phyloP scores from a whole-genome alignment of 192 early-diverging fungal genomes.

The Haplosporangium gracile region DNA sequence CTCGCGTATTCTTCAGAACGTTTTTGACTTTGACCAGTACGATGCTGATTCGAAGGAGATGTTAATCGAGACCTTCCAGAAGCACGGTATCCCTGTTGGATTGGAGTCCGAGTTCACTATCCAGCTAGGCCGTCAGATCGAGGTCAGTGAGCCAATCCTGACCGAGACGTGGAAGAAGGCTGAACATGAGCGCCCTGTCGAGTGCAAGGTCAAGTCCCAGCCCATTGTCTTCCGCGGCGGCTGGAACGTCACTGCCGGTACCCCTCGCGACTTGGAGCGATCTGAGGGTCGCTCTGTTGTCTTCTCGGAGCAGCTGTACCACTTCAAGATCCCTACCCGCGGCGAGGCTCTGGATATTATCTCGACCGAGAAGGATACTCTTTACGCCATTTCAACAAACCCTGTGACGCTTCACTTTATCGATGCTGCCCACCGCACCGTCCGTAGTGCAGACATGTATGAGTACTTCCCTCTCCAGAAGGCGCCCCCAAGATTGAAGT shows the following conservation, averaged over 20 bases:
- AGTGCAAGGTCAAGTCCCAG: conserved; percentile 35
- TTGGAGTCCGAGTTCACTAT: conserved; percentile 77
- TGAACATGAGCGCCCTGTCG: background rate
- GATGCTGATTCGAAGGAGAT: conserved; percentile 75
- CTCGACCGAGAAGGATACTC: conserved; percentile 60
- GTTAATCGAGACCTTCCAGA: conserved; percentile 77
- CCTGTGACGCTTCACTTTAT: conserved; percentile 72
- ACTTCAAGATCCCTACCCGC: conserved; percentile 73
- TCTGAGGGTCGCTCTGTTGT: conserved; percentile 67
- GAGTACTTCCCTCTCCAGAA: conserved; percentile 78
- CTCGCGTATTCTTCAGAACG: conserved; percentile 78
- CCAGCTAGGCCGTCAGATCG: conserved; percentile 64
- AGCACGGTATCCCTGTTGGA: conserved; percentile 80
- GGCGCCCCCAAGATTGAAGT: conserved; percentile 63
- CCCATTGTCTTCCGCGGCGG: conserved; percentile 57
- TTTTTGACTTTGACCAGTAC: conserved; percentile 89
- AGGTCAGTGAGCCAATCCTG: conserved; percentile 63
- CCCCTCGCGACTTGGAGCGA: conserved; percentile 67
- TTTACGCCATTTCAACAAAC: conserved; percentile 72
- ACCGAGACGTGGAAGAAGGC: conserved; percentile 70
- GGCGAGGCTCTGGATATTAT: conserved; percentile 76
- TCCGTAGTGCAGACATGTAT: conserved; percentile 72
- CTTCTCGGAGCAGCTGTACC: conserved; percentile 79
- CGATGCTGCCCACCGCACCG: conserved; percentile 62
- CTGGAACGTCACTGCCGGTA: conserved; percentile 65